Evolutionary conservation across 179 eudicot genomes (phyloP).

Genomic region (Heliamphora pulchella): DNA sequence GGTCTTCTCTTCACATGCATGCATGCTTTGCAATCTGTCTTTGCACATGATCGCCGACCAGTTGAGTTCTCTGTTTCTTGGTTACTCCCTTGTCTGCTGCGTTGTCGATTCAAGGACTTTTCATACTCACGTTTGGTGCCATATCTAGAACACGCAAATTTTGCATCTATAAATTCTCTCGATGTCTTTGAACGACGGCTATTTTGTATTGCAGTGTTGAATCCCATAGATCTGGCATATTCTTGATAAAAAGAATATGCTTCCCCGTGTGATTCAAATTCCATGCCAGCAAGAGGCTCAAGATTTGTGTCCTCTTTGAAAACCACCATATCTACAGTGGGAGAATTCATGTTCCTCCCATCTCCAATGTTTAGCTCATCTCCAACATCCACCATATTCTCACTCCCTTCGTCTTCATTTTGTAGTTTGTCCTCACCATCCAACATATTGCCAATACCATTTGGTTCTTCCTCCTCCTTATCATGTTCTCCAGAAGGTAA

Average conservation of each 20-base stretch:
- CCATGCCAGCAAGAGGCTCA: conserved; percentile 92
- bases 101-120: conserved; percentile 57
- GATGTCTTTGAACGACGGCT: conserved; percentile 95
- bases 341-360: conserved; percentile 38
- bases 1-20: conserved; percentile 57
- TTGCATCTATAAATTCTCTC: conserved; percentile 88
- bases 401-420: conserved; percentile 34
- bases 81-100: conserved; percentile 62
- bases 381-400: conserved; percentile 30
- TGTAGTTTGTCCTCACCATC: conserved; percentile 48
- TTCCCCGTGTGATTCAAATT: conserved; percentile 86
- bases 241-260: conserved; percentile 95
- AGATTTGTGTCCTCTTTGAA: conserved; percentile 58
- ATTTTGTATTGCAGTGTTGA: conserved; percentile 83
- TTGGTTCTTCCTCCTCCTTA: conserved; percentile 58
- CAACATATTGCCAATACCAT: conserved; percentile 42
- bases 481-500: conserved; percentile 78
- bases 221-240: conserved; percentile 92
- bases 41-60: conserved; percentile 46
- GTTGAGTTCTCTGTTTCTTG: conserved; percentile 50
- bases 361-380: conserved; percentile 44
- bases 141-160: conserved; percentile 95
- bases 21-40: conserved; percentile 60
- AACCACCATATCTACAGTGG: conserved; percentile 39
- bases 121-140: conserved; percentile 91